A percentile compares a stretch with the other conserved stretches of the same genome.
Conservation (phyloP, 176 grass and related monocot species). For the Zea mays region Zm-B73-REFERENCE-NAM-5.0 NC_050097.1:237031001-237031500, state of each 20-base stretch:
- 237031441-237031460: no score
- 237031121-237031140: no score
- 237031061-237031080: constrained; percentile 64
- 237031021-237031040: constrained; percentile 42
- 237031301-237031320: no score
- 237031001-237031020: constrained; percentile 66
- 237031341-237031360: no score
- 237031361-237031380: background rate
- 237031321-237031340: no score
- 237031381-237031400: no score
- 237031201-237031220: background rate
- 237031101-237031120: no score
- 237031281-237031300: no score
- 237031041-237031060: constrained; percentile 52
- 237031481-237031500: no score
- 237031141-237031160: no score
- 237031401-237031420: background rate
- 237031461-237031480: no score
- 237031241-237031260: background rate
- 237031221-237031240: background rate
- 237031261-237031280: constrained; percentile 6
- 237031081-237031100: constrained; percentile 71
- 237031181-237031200: no score
- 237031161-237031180: constrained; percentile 42
- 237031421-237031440: background rate